phyloP scores from a whole-genome alignment of 169 alveolate genomes.

The Cryptosporidium sp. region DNA sequence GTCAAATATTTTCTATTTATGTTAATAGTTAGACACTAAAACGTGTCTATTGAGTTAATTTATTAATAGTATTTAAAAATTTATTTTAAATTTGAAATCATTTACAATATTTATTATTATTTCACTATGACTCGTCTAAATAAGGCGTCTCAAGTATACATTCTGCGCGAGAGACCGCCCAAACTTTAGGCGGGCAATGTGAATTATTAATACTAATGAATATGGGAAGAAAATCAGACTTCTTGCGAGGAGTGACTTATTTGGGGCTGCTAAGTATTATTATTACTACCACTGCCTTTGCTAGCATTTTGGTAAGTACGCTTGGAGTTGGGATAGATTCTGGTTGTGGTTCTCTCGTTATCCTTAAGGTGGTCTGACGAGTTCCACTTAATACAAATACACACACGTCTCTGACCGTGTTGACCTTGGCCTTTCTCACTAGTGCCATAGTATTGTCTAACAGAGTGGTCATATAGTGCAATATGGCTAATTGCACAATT shows the following conservation, averaged over 20 bases:
- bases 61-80: no score
- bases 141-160: slow-evolving; percentile 27
- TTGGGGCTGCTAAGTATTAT: no score
- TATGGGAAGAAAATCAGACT: background rate
- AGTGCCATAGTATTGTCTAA: background rate
- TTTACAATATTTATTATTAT: background rate
- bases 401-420: background rate
- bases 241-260: no score
- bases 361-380: slow-evolving; percentile 37
- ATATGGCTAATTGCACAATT: slow-evolving; percentile 68
- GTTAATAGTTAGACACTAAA: background rate
- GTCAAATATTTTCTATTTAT: background rate
- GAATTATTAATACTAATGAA: background rate
- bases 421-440: background rate
- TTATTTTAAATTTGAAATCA: background rate
- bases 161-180: slow-evolving; percentile 10
- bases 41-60: background rate
- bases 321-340: slow-evolving; percentile 26
- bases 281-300: background rate
- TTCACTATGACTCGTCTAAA: slow-evolving; percentile 43
- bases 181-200: slow-evolving; percentile 1
- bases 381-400: slow-evolving; percentile 64
- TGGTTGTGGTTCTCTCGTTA: slow-evolving; percentile 19
- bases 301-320: background rate
- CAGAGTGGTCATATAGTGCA: background rate